These are phyloP conservation scores for Gynochthodes officinalis DNA, from an alignment of 257 asterid genomes.

Conservation along the genomic window DNA sequence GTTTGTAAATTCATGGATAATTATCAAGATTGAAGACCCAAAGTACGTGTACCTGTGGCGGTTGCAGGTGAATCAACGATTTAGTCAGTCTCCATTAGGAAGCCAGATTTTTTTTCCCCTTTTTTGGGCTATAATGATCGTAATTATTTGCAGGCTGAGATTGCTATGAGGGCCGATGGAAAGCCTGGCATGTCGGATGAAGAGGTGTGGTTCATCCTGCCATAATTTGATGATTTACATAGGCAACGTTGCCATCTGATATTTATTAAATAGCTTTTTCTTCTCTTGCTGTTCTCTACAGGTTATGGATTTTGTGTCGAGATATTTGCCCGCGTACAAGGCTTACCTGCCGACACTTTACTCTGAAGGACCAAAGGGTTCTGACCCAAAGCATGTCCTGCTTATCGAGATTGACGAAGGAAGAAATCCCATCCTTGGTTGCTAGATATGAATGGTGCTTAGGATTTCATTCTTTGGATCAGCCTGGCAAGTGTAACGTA, in stretches of 20 bases:
- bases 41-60: constrained; percentile 87
- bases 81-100: constrained; percentile 11
- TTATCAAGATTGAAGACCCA: constrained; percentile 90
- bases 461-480: neutral
- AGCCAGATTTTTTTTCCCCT: neutral
- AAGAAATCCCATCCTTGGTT: constrained; percentile 82
- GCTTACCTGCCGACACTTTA: constrained; percentile 94
- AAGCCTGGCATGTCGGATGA: constrained; percentile 81
- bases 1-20: constrained; percentile 85
- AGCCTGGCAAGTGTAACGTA: neutral
- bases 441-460: constrained; percentile 32
- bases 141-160: constrained; percentile 66
- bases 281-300: constrained; percentile 19
- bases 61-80: constrained; percentile 54
- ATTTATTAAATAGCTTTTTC: neutral
- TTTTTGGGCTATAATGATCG: constrained; percentile 5
- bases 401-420: constrained; percentile 81
- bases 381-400: constrained; percentile 65
- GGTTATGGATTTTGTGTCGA: constrained; percentile 87
- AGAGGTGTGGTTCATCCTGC: constrained; percentile 47
- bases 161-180: constrained; percentile 89
- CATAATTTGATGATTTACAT: neutral
- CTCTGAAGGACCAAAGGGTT: constrained; percentile 90
- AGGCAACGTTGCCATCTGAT: neutral
- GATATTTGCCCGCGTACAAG: constrained; percentile 92